A percentile compares a stretch with the other conserved stretches of the same genome.
Conservation (phyloP, 257 asterid species). For the Solanum okadae region DNA sequence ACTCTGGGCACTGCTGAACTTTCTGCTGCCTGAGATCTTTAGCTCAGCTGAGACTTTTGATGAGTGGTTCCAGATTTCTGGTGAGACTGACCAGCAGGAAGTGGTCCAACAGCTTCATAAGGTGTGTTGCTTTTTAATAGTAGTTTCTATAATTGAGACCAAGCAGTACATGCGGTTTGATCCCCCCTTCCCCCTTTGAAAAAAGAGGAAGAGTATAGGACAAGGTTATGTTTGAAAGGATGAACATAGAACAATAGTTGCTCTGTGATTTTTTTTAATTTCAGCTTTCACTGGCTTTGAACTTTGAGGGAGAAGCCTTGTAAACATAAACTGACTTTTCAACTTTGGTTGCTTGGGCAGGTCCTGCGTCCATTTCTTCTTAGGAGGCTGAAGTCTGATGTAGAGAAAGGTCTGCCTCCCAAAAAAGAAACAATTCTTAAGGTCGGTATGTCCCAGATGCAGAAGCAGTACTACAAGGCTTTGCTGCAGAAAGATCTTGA, state of each 20-base stretch:
- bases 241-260: neutral
- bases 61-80: slow-evolving; percentile 99
- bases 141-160: neutral
- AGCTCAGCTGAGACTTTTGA: slow-evolving; percentile 99
- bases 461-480: slow-evolving; percentile 86
- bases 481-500: slow-evolving; percentile 98
- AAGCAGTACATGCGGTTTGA: neutral
- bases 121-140: slow-evolving; percentile 31
- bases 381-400: slow-evolving; percentile 95
- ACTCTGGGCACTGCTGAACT: slow-evolving; percentile 97
- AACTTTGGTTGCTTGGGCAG: slow-evolving; percentile 17
- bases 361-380: slow-evolving; percentile 97
- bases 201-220: neutral
- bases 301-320: neutral
- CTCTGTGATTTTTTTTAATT: neutral
- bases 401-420: slow-evolving; percentile 99
- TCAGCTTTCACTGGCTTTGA: neutral
- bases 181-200: neutral
- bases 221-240: neutral
- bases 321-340: neutral
- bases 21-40: slow-evolving; percentile 95
- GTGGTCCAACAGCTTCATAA: slow-evolving; percentile 99
- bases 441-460: slow-evolving; percentile 99
- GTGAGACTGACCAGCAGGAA: slow-evolving; percentile 96
- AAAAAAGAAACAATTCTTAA: slow-evolving; percentile 97